Evolutionary conservation across 495 filamentous ascomycete species (phyloP).

Genomic region (Pseudoneurospora amorphoporcata): DNA sequence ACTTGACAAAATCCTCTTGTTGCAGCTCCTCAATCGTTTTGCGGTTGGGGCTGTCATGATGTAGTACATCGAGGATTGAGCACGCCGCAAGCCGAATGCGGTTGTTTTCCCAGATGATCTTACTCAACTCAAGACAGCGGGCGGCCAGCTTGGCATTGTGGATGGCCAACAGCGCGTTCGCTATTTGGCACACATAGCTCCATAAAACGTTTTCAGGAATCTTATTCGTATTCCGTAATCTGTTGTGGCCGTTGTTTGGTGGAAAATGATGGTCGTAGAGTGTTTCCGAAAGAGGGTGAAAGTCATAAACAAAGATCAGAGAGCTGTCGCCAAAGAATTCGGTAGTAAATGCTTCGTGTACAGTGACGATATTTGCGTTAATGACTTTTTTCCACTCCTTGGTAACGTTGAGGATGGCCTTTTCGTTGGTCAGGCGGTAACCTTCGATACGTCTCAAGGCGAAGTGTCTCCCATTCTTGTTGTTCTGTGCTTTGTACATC

Average conservation of each 20-base stretch:
- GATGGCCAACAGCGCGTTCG: conserved; percentile 77
- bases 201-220: conserved; percentile 75
- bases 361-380: conserved; percentile 72
- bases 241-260: conserved; percentile 40
- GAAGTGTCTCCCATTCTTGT: conserved; percentile 75
- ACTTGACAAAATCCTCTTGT: conserved; percentile 74
- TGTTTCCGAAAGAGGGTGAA: conserved; percentile 83
- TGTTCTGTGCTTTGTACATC: conserved; percentile 91
- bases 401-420: conserved; percentile 72
- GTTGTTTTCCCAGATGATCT: conserved; percentile 73
- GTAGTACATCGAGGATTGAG: conserved; percentile 75
- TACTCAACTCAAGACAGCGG: conserved; percentile 69
- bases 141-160: conserved; percentile 75
- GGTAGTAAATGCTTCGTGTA: conserved; percentile 90
- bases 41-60: conserved; percentile 52
- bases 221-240: conserved; percentile 30
- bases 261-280: conserved; percentile 75
- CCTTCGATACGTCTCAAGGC: conserved; percentile 77
- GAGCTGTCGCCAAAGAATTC: conserved; percentile 89
- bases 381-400: conserved; percentile 78
- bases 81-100: conserved; percentile 86
- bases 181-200: conserved; percentile 87
- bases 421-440: conserved; percentile 71
- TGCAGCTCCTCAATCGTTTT: conserved; percentile 61
- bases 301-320: conserved; percentile 87